Evolutionary conservation across 495 filamentous ascomycete genomes (phyloP), one percentile per base, ranked within the genome.

Genomic region (Xylaria longipes): DNA sequence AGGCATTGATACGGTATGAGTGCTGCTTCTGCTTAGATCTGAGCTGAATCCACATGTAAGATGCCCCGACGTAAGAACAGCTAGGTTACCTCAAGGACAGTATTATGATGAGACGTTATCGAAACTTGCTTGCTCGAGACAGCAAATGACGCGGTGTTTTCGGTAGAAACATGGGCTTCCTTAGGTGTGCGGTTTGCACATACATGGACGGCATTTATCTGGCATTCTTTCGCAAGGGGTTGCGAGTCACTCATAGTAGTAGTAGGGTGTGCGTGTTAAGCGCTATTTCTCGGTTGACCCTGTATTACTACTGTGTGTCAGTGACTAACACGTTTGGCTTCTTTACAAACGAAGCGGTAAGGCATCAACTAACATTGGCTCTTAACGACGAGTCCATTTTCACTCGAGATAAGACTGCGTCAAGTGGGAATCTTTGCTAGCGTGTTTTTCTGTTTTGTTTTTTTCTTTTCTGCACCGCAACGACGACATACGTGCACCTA

Each of bases 311-410:
- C 58, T 25, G n/a, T 7, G 33, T 60, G 57, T 37, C 37, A 60
- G 57, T 12, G 9, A 35, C 57, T n/a, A 60, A n/a, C 5, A 37
- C 22, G 31, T 22, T 31, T 7, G 57, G 15, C 35, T 63, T 43
- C 60, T 63, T 17, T 25, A 63, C 35, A 41, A 41, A n/a, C n/a
- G 4, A 27, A 15, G 35, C 17, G 35, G 27, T 11, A n/a, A 15
- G 64, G 45, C 20, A 35, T 46, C 46, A 29, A 50, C 63, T 50
- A 31, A 52, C 29, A 46, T 50, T n/a, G 31, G 45, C 63, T 66
- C 46, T 12, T 20, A 60, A 22, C 33, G 29, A 52, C 45, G 61
- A 22, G 61, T 20, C 41, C 5, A 31, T 46, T 46, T 33, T 43
- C 20, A 41, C 39, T 64, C 37, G 37, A 12, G 27, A 31, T 45